phyloP scores from a whole-genome alignment of 2,329 filamentous ascomycete species.

The Pyrenophora teres region DNA sequence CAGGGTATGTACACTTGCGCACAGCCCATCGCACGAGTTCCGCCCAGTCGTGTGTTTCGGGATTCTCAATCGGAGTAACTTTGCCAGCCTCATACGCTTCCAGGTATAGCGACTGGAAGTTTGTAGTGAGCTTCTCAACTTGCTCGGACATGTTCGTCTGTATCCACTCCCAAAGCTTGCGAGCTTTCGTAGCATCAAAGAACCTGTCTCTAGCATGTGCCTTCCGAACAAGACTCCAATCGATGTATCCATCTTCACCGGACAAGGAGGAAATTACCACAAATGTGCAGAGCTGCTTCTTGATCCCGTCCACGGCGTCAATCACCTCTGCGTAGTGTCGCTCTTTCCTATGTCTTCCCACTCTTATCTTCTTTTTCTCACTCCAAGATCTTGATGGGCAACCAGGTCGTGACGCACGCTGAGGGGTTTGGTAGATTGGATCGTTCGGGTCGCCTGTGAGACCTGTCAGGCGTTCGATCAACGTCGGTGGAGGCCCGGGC shows the following conservation, averaged over 20 bases:
- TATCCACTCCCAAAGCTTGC: slow-evolving; percentile 48
- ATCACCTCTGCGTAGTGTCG: slow-evolving; percentile 20
- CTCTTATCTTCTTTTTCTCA: slow-evolving; percentile 18
- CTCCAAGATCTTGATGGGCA: slow-evolving; percentile 12
- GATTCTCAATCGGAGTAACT: slow-evolving; percentile 64
- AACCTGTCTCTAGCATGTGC: slow-evolving; percentile 45
- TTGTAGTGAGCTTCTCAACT: slow-evolving; percentile 62
- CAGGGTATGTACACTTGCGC: slow-evolving; percentile 46
- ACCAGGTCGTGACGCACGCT: slow-evolving; percentile 5
- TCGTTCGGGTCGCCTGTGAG: slow-evolving; percentile 41
- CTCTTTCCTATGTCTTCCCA: slow-evolving; percentile 19
- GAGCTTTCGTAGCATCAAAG: slow-evolving; percentile 41
- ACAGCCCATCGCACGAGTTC: slow-evolving; percentile 69
- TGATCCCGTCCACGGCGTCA: slow-evolving; percentile 33
- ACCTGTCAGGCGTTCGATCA: slow-evolving; percentile 43
- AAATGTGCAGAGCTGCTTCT: slow-evolving; percentile 40
- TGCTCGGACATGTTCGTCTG: slow-evolving; percentile 46
- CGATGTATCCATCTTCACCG: slow-evolving; percentile 42
- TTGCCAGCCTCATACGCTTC: slow-evolving; percentile 67
- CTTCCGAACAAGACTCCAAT: slow-evolving; percentile 51
- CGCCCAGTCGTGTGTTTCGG: slow-evolving; percentile 70
- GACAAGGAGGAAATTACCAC: slow-evolving; percentile 42
- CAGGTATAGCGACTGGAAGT: slow-evolving; percentile 70
- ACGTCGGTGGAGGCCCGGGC: slow-evolving; percentile 23
- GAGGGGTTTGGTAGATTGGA: slow-evolving; percentile 29